Percentiles rank a stretch among this genome's conserved stretches.
Evolutionary conservation across 768 basidiomycete species (phyloP).

Genomic region (Russula sp.): DNA sequence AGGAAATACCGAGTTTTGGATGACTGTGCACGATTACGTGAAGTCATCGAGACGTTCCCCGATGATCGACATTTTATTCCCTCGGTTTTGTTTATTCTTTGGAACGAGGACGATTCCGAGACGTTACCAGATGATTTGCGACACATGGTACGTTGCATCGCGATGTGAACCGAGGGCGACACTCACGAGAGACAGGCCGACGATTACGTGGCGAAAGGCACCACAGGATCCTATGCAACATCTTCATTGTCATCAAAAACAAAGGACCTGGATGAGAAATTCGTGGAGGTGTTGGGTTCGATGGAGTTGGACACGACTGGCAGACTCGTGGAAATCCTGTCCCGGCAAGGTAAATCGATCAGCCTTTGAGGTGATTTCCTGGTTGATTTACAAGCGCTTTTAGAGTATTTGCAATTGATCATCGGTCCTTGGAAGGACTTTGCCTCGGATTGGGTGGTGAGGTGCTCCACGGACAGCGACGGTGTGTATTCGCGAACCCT

Average conservation of each 20-base stretch:
- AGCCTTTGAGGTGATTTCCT: background rate
- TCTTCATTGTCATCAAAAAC: constrained; percentile 51
- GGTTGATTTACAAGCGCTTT: background rate
- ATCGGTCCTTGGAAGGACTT: constrained; percentile 24
- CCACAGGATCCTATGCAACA: constrained; percentile 43
- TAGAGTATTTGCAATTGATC: constrained; percentile 21
- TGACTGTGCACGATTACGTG: constrained; percentile 67
- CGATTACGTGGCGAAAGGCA: constrained; percentile 47
- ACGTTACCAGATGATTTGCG: constrained; percentile 48
- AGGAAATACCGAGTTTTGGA: constrained; percentile 74
- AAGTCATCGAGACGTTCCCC: constrained; percentile 51
- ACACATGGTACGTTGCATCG: constrained; percentile 51
- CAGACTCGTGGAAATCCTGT: constrained; percentile 48
- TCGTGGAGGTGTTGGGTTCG: constrained; percentile 39
- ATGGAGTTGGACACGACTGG: constrained; percentile 57
- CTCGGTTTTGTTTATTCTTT: constrained; percentile 57
- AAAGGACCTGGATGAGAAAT: constrained; percentile 57
- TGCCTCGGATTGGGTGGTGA: constrained; percentile 24
- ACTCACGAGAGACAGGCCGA: constrained; percentile 41
- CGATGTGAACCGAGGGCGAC: constrained; percentile 2
- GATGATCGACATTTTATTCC: constrained; percentile 58
- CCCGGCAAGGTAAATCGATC: constrained; percentile 44
- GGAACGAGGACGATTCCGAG: constrained; percentile 49
- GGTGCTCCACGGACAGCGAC: constrained; percentile 39
- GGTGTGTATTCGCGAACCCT: constrained; percentile 41